Base-by-base conservation (phyloP, 176 grass and related monocot genomes). In the Lolium perenne region DNA sequence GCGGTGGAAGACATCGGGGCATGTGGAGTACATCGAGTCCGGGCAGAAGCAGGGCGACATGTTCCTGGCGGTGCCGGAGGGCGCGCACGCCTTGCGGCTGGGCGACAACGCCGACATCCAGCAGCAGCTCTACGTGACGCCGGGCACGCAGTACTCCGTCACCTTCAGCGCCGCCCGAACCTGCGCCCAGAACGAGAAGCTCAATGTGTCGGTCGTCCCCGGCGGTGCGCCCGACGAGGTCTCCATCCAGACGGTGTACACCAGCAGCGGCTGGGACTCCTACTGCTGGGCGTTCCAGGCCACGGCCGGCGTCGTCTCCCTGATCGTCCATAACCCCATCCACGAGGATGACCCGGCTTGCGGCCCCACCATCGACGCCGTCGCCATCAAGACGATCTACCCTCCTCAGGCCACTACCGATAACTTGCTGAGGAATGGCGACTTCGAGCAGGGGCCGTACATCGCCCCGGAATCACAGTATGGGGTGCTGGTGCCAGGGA, bases 141-240 rank as follows among this genome's bases (percentile, higher is more conserved):
- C 32, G 18, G 83, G 71, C 83, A 61, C 40, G 47, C 81, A 82
- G 78, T 90, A 90, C 83, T 81, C 88, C 38, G 71, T 90, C 71
- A 90, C 88, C 62, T 90, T 90, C 83, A 71, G 83, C 71, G 88
- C 88, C 20, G 88, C 71, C 20, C 88, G 88, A 38, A 90, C 83
- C 7, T 90, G 88, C 53, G 88, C 88, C 1, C 83, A 86, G 79
- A 53, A 81, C 17, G 88, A 90, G 79, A 73, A 79, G 77, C 71
- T 90, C 3, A 82, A 60, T 54, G 62, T 90, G 16, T 90, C 83
- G 5, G 88, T 86, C 18, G 81, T 63, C 1, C 83, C 88, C 5
- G 79, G 60, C 60, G 45, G 15, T 1, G 51, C 85, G 61, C 60
- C 71, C 38, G 88, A 84, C 61, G 51, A 71, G 61, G 48, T 90